Evolutionary conservation across 2,329 filamentous ascomycete genomes (phyloP).

Genomic region (Trichophyton rubrum): DNA sequence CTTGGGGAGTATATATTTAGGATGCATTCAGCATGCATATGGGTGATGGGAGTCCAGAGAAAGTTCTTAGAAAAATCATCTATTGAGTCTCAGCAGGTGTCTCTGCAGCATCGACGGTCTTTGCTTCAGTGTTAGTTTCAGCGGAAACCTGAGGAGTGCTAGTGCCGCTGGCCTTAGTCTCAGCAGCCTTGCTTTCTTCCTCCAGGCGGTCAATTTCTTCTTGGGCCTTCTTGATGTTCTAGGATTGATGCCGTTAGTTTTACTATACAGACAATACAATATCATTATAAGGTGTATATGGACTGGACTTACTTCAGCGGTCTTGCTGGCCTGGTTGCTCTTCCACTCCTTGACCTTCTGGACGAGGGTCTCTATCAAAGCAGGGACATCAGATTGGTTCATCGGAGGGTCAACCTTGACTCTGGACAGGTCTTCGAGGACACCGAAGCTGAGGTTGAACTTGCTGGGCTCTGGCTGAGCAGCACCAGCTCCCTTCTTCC

Average conservation of each 20-base stretch:
- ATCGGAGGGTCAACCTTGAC: constrained; percentile 81
- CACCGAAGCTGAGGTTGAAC: constrained; percentile 79
- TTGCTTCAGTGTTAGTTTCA: constrained; percentile 38
- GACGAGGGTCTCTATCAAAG: constrained; percentile 75
- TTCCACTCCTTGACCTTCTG: constrained; percentile 89
- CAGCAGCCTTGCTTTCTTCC: constrained; percentile 50
- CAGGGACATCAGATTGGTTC: constrained; percentile 68
- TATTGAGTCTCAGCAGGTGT: not conserved
- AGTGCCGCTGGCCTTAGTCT: constrained; percentile 29
- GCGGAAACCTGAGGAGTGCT: constrained; percentile 29
- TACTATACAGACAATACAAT: not conserved
- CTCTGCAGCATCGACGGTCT: constrained; percentile 26
- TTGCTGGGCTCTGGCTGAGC: constrained; percentile 42
- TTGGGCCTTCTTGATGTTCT: constrained; percentile 96
- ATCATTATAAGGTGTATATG: not conserved
- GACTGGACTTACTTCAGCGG: constrained; percentile 58
- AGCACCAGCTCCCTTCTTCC: constrained; percentile 49
- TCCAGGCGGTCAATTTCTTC: constrained; percentile 83
- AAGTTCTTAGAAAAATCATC: no score
- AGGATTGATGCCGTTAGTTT: constrained; percentile 9
- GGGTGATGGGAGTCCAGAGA: no score
- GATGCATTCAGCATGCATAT: not conserved
- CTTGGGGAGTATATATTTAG: not conserved
- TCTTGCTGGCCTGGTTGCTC: constrained; percentile 76
- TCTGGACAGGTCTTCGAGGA: constrained; percentile 80